Conservation (phyloP, 352 stramenopile genomes). For the Globisporangium mamillatum region DNA sequence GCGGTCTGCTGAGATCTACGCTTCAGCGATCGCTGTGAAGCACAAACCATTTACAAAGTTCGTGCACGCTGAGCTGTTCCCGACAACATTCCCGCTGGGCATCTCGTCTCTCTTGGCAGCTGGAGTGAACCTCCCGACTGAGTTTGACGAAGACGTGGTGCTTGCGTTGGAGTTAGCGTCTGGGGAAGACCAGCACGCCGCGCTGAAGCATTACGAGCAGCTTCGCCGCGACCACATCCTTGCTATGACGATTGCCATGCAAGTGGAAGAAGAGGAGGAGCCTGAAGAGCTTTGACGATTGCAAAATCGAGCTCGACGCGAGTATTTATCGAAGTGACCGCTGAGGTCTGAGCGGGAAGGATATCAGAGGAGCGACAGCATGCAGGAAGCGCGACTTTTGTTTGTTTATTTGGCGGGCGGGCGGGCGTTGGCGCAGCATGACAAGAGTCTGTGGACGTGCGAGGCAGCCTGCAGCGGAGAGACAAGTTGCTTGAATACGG, state of each 20-base stretch:
- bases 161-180: conserved; percentile 61
- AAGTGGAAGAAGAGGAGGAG: conserved; percentile 41
- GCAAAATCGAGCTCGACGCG: not conserved
- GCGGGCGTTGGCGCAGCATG: not conserved
- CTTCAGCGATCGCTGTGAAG: conserved; percentile 41
- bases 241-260: conserved; percentile 49
- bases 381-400: not conserved
- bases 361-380: not conserved
- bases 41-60: conserved; percentile 50
- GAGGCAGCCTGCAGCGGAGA: not conserved
- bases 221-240: conserved; percentile 48
- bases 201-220: conserved; percentile 63
- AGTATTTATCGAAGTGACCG: conserved; percentile 36
- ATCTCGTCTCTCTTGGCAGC: conserved; percentile 43
- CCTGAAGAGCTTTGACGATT: conserved; percentile 42
- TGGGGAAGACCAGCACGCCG: conserved; percentile 61
- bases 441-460: not conserved
- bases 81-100: conserved; percentile 43
- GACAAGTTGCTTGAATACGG: not conserved
- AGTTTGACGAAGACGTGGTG: conserved; percentile 60
- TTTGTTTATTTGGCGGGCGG: not conserved
- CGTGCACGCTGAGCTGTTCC: conserved; percentile 50
- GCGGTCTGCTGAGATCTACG: conserved; percentile 45
- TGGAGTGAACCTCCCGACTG: conserved; percentile 35
- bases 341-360: not conserved